A percentile compares a stretch with the other conserved stretches of the same genome.
Conservation (phyloP, 2,329 filamentous ascomycete genomes). For the Aureobasidium mangrovei region DNA sequence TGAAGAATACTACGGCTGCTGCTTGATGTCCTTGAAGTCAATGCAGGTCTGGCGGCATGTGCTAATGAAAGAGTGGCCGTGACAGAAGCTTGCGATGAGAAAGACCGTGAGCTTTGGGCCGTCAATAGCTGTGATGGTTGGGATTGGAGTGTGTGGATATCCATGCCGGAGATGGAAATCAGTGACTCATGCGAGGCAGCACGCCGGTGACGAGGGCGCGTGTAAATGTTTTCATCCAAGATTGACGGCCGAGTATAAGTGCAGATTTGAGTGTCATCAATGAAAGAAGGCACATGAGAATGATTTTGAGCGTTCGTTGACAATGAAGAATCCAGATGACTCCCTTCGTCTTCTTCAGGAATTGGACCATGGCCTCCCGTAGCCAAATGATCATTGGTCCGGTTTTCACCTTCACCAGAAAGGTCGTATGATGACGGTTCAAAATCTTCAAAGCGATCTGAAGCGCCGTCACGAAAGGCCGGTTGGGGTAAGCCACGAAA, state of each 20-base stretch:
- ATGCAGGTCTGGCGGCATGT: conserved; percentile 26
- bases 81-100: conserved; percentile 39
- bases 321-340: conserved; percentile 5
- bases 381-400: neutral
- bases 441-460: conserved; percentile 6
- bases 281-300: conserved; percentile 10
- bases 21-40: conserved; percentile 31
- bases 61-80: conserved; percentile 24
- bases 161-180: conserved; percentile 76
- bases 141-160: conserved; percentile 67
- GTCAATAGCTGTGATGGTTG: conserved; percentile 66
- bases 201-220: conserved; percentile 48
- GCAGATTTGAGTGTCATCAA: conserved; percentile 15
- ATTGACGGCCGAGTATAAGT: conserved; percentile 22
- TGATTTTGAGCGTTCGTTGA: neutral
- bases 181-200: conserved; percentile 78
- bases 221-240: conserved; percentile 25
- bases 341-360: conserved; percentile 13
- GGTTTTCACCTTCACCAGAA: conserved; percentile 2
- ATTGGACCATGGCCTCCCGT: conserved; percentile 9
- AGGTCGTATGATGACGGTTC: neutral
- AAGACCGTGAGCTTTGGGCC: conserved; percentile 41
- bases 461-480: conserved; percentile 10
- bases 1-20: conserved; percentile 24
- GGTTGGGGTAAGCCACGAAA: conserved; percentile 16